A percentile compares a stretch with the other conserved stretches of the same genome.
Evolutionary conservation across 257 asterid species (phyloP).

Genomic region (Solanum megistacrolobum): DNA sequence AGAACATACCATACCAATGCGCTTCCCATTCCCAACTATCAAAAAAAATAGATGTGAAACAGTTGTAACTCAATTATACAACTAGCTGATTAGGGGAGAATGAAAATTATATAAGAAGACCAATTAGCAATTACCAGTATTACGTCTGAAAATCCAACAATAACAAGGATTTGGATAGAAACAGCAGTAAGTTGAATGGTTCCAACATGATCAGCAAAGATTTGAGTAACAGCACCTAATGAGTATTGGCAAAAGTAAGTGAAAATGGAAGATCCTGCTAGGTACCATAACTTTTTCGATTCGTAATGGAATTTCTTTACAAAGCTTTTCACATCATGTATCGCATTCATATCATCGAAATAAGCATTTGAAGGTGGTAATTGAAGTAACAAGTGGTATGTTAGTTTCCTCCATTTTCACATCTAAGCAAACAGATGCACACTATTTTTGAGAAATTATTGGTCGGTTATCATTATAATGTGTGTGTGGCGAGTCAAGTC

Average conservation of each 20-base stretch:
- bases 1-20: not conserved
- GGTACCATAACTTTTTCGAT: not conserved
- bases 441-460: not conserved
- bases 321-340: not conserved
- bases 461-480: not conserved
- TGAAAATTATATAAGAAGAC: too few species aligned
- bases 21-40: constrained; percentile 12
- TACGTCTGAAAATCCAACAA: constrained; percentile 1
- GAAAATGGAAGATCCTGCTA: constrained; percentile 4
- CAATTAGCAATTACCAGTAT: not conserved
- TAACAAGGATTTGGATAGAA: not conserved
- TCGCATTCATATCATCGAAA: not conserved
- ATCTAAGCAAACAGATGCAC: not conserved
- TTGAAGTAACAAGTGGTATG: not conserved
- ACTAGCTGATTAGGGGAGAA: not conserved
- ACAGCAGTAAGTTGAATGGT: constrained; percentile 5
- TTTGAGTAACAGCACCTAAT: not conserved
- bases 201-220: constrained; percentile 1
- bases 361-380: not conserved
- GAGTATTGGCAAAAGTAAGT: not conserved
- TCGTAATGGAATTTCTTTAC: not conserved
- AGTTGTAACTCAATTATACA: too few species aligned
- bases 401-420: not conserved
- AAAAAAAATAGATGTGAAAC: not conserved
- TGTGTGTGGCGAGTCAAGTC: too few species aligned